Conservation (phyloP, 2,329 filamentous ascomycete species). For the Microsporum canis region DNA sequence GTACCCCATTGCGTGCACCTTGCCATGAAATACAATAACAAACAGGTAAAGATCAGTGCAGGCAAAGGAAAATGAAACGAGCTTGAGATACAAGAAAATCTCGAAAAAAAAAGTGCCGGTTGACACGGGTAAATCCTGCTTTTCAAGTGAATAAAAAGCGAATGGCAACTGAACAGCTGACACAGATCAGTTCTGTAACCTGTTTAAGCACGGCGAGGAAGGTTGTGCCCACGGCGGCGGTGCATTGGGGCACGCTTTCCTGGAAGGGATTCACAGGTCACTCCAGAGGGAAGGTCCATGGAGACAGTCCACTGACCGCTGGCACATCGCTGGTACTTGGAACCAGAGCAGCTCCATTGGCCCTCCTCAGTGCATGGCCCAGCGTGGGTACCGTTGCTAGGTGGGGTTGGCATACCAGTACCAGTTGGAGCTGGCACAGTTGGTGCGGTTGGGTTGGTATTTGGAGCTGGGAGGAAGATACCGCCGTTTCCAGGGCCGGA, state of each 20-base stretch:
- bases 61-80: neutral
- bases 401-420: neutral
- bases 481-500: slow-evolving; percentile 12
- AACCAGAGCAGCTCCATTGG: slow-evolving; percentile 47
- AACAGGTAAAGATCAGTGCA: neutral
- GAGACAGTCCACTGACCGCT: slow-evolving; percentile 44
- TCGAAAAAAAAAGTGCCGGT: neutral
- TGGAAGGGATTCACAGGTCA: slow-evolving; percentile 32
- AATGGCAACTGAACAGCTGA: neutral
- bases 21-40: neutral
- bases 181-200: too few species aligned
- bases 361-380: slow-evolving; percentile 43
- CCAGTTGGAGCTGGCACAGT: slow-evolving; percentile 4
- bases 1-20: neutral
- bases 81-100: neutral
- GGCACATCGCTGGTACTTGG: slow-evolving; percentile 52
- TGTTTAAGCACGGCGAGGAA: neutral
- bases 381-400: slow-evolving; percentile 6
- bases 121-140: neutral
- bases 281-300: slow-evolving; percentile 44
- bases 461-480: slow-evolving; percentile 11
- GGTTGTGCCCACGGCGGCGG: neutral
- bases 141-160: neutral
- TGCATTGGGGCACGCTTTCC: slow-evolving; percentile 19
- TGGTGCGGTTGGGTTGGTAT: neutral